Evolutionary conservation across 257 asterid species (phyloP), one percentile per base, ranked within the genome.

Genomic region (Ilex aquifolium): DNA sequence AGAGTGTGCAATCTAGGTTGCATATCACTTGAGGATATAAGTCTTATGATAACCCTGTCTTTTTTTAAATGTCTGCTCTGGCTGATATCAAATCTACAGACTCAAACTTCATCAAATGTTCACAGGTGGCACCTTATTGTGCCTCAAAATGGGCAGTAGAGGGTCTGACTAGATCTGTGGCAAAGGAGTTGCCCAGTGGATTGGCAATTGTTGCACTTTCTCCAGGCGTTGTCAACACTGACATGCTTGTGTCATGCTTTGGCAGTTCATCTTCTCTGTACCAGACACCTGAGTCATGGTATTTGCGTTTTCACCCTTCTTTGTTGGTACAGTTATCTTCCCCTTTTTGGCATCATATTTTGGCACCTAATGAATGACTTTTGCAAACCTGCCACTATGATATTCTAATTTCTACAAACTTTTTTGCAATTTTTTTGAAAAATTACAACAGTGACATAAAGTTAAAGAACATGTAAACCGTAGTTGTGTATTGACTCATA

Each of bases 71-170:
- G 42, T 36, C 5, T 36, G 42, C 8, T 36, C 42, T 36, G 50
- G 57, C 63, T 56, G 49, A 9, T 12, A 10, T 65, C 27, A 63
- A 54, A 49, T 64, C 60, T 64, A 61, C 40, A 62, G 59, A 32
- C 32, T 73, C 80, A 64, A 54, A 55, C 58, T 63, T 72, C 53
- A 36, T 69, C 50, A 40, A 50, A 67, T 65, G 64, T 69, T 72
- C 17, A 68, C 72, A 91, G 98, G 98, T 91, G 59, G 98, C 98
- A 57, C 98, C 98, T 13, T 91, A 91, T 75, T 91, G 98, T 73
- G 95, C 98, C 68, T 91, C 98, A 13, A 91, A 91, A 78, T 91
- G 98, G 98, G 98, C 98, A 31, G 76, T 88, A 46, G 96, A 91
- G 68, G 98, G 98, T 73, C 77, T 91, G 74, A 80, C 98, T 31